Percentiles rank a stretch among this genome's conserved stretches.
These are phyloP conservation scores for Centrapalus pauciflorus DNA, from an alignment of 129 eudicot species.

Conservation along the genomic window DNA sequence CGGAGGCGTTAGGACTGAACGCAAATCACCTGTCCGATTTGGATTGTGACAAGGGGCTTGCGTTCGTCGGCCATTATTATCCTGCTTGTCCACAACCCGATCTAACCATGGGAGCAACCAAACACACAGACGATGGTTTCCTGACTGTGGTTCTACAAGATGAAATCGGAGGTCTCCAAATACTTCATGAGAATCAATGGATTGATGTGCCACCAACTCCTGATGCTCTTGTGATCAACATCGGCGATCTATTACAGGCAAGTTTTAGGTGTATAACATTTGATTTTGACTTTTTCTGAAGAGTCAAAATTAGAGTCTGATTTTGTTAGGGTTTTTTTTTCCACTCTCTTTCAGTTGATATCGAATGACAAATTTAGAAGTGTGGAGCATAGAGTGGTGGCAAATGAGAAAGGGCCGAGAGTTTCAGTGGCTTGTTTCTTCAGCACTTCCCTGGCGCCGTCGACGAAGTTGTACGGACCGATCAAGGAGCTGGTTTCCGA, in stretches of 20 bases:
- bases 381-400: slow-evolving; percentile 45
- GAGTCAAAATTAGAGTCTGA: background rate
- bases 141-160: slow-evolving; percentile 37
- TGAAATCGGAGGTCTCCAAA: slow-evolving; percentile 39
- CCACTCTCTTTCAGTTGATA: no score
- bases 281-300: background rate
- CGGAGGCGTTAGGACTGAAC: slow-evolving; percentile 55
- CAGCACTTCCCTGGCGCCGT: slow-evolving; percentile 17
- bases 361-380: slow-evolving; percentile 45
- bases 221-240: slow-evolving; percentile 39
- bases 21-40: slow-evolving; percentile 19
- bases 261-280: background rate
- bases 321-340: background rate
- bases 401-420: slow-evolving; percentile 39
- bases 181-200: slow-evolving; percentile 33
- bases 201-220: slow-evolving; percentile 35
- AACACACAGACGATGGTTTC: slow-evolving; percentile 29
- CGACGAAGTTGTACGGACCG: slow-evolving; percentile 38
- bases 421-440: slow-evolving; percentile 58
- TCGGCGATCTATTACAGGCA: slow-evolving; percentile 41
- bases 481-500: slow-evolving; percentile 42
- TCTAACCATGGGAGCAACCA: slow-evolving; percentile 22
- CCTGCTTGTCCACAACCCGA: slow-evolving; percentile 54
- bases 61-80: slow-evolving; percentile 22
- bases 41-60: slow-evolving; percentile 27